Evolutionary conservation across 768 basidiomycete genomes (phyloP).

Genomic region (Boletus rubescentipes): DNA sequence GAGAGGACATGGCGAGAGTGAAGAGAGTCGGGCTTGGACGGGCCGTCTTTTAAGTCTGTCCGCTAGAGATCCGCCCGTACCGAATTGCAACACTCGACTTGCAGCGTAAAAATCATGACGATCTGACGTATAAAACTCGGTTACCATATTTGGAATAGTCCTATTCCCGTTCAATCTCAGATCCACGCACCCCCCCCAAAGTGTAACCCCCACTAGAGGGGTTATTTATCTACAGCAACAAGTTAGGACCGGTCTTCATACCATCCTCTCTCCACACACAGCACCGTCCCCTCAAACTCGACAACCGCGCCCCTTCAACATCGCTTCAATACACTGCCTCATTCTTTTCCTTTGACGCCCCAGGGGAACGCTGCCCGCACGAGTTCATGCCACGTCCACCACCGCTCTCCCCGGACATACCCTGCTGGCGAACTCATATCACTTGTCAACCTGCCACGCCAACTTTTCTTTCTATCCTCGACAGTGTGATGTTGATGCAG

Average conservation of each 20-base stretch:
- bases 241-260: too few species aligned
- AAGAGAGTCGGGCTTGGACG: background rate
- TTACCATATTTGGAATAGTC: background rate
- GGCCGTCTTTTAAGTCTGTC: slow-evolving; percentile 5
- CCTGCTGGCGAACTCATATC: too few species aligned
- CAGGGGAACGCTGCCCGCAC: too few species aligned
- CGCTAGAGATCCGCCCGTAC: slow-evolving; percentile 23
- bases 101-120: slow-evolving; percentile 7
- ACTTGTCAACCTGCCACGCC: background rate
- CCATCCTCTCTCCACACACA: too few species aligned
- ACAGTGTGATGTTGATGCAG: background rate
- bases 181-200: slow-evolving; percentile 10
- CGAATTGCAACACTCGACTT: background rate
- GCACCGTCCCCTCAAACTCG: background rate
- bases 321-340: background rate
- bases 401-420: too few species aligned
- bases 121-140: slow-evolving; percentile 20
- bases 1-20: slow-evolving; percentile 17
- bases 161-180: slow-evolving; percentile 16
- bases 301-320: background rate
- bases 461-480: too few species aligned
- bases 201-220: background rate
- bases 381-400: background rate
- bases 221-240: too few species aligned
- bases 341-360: background rate